Base-by-base conservation (phyloP, 2,329 filamentous ascomycete genomes). In the Hypoxylon sp. region DNA sequence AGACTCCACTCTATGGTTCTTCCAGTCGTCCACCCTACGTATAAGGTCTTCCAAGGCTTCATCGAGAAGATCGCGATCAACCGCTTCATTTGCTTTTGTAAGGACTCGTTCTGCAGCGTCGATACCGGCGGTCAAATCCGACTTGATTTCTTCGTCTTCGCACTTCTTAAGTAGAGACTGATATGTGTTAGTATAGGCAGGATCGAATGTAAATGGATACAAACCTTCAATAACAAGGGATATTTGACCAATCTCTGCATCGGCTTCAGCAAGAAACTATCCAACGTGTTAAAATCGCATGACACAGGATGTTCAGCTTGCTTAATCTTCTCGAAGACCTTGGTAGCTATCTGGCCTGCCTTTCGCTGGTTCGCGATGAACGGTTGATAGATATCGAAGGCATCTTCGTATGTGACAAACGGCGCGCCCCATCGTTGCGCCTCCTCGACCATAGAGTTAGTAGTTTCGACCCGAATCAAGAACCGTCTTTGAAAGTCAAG, bases 321-420 rank as follows among this genome's bases (percentile, higher is more conserved):
- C 72, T 89, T 88, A 58, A 98, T 93, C 79, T 96, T 97, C 75
- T 96, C 92, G 79, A 97, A 98, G 67, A 95, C 91, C 66, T 91
- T 88, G 73, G 92, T 90, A 13, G 94, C 95, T n/a, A 93, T 88
- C 73, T 91, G 88, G 59, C 95, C 94, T 65, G 95, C 97, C 78
- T 94, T 95, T 73, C 93, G 90, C 82, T 98, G 95, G 77, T 99
- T 99, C 35, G 96, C 94, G 74, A 98, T 98, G 76, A 98, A 99
- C 1, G 95, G 95, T 76, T 97, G 93, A 79, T 99, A 99, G 67
- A 97, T 95, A 69, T 91, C 90, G 80, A 99, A 98, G 0, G 90
- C 89, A 66, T 96, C 93, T 78, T 96, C 93, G 77, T 95, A 94
- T 13, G 90, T 85, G 13, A 92, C 87, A 77, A 98, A 98, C 0